Base-by-base conservation (phyloP, 176 grass and related monocot species). In the Oryza meridionalis region DNA sequence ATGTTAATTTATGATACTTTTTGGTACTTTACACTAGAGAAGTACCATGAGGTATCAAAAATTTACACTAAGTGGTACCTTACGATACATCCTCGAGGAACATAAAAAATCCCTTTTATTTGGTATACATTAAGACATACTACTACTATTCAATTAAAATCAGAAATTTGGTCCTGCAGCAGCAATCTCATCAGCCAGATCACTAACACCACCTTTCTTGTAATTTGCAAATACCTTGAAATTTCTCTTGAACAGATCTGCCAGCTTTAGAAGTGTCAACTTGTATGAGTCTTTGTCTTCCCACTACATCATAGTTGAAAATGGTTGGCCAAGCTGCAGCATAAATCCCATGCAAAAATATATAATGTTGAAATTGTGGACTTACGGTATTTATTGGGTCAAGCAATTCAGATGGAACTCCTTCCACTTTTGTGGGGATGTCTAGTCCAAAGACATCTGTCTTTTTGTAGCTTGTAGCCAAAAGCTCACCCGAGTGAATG, bases 321-420 rank as follows among this genome's bases (percentile, higher is more conserved):
- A 61, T 61, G 51, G 17, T 21, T 19, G 17, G 51, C 1, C 21
- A 61, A 22, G 4, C 19, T 4, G 14, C 4, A 17, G 9, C 9
- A 21, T 47, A 53, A 70, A 81, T 29, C 22, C 9, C 32, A 21
- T 15, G 21, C 58, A n/a, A 14, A 7, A 21, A 55, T 6, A 55
- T 19, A 55, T 55, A 2, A 2, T 21, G 1, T 1, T 35, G 61
- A 11, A 55, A 37, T 1, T 5, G 65, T 19, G 66, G 26, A 9
- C 87, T 92, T 90, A 99, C 96, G 14, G 93, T 99, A 85, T 99
- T 96, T 65, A 95, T 87, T 1, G 96, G 96, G 74, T 99, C 93
- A 29, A 99, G 82, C 82, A 99, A 96, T 75, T 92, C 93, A 16
- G 93, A 90, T 32, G 96, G 96, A 63, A 99, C 93, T 6, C 91